Evolutionary conservation across 2,329 filamentous ascomycete genomes (phyloP).

Genomic region (Stenocarpella maydis): DNA sequence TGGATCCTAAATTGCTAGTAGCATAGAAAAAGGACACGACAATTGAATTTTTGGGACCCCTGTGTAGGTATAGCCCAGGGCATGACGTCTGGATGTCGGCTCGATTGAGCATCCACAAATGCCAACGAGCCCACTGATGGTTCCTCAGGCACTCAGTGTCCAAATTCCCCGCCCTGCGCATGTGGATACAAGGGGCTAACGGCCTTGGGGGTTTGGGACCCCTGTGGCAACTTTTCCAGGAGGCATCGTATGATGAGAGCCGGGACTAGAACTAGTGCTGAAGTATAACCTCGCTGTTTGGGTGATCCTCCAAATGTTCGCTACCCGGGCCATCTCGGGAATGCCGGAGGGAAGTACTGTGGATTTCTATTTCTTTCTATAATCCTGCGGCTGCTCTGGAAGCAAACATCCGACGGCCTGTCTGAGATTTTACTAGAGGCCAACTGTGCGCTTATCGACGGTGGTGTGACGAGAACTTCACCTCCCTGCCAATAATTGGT

Average conservation of each 20-base stretch:
- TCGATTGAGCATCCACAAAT: slow-evolving; percentile 1
- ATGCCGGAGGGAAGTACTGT: neutral
- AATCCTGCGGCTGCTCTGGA: neutral
- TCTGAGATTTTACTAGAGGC: slow-evolving; percentile 11
- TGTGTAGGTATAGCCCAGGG: too few relatives aligned
- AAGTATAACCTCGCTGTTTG: slow-evolving; percentile 2
- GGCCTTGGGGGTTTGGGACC: slow-evolving; percentile 8
- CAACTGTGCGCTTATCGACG: neutral
- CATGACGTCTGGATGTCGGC: neutral
- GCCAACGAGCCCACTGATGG: neutral
- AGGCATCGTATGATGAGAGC: slow-evolving; percentile 14
- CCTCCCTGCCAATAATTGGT: neutral
- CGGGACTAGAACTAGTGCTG: neutral
- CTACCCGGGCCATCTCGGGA: neutral
- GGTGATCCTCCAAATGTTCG: neutral
- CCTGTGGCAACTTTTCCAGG: neutral
- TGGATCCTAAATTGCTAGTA: neutral
- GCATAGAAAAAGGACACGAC: too few relatives aligned
- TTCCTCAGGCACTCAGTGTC: neutral
- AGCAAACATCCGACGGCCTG: slow-evolving; percentile 1
- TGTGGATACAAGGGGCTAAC: neutral
- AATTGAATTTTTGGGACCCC: too few relatives aligned
- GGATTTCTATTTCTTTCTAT: neutral
- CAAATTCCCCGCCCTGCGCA: neutral
- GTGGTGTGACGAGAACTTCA: neutral